Evolutionary conservation across 2,329 filamentous ascomycete genomes (phyloP).

Genomic region (Teratosphaeriaceae sp.): DNA sequence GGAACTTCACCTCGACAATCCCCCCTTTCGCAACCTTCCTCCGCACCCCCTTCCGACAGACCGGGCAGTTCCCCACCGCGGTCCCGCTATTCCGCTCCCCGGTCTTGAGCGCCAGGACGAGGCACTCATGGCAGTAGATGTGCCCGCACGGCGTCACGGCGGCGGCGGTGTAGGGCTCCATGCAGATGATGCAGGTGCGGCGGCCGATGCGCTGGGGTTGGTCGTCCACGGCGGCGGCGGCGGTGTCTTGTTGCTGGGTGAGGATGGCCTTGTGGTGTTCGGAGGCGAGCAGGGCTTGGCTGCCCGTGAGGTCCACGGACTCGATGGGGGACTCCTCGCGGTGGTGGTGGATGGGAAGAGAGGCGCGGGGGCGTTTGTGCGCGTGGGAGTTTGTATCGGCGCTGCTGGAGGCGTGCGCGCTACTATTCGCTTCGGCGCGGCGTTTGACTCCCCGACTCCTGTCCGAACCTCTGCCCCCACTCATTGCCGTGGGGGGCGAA

Average conservation of each 20-base stretch:
- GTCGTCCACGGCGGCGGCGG: slow-evolving; percentile 18
- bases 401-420: background rate
- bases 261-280: slow-evolving; percentile 29
- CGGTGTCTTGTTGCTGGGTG: slow-evolving; percentile 22
- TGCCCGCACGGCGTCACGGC: slow-evolving; percentile 57
- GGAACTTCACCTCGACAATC: slow-evolving; percentile 33
- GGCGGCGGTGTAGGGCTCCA: slow-evolving; percentile 54
- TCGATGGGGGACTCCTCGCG: slow-evolving; percentile 7
- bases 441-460: background rate
- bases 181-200: slow-evolving; percentile 57
- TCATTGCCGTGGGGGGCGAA: background rate
- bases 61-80: slow-evolving; percentile 41
- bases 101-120: slow-evolving; percentile 53
- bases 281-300: background rate
- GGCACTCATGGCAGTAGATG: slow-evolving; percentile 58
- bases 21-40: slow-evolving; percentile 31
- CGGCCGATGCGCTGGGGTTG: slow-evolving; percentile 34
- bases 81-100: slow-evolving; percentile 45
- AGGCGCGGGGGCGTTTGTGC: background rate
- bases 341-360: background rate
- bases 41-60: slow-evolving; percentile 39
- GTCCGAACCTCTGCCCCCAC: background rate
- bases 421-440: background rate
- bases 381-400: background rate
- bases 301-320: slow-evolving; percentile 12